Percentiles rank a stretch among this genome's conserved stretches.
Conservation (phyloP, 345 rosid genomes). For the Crucihimalaya himalaica region DNA sequence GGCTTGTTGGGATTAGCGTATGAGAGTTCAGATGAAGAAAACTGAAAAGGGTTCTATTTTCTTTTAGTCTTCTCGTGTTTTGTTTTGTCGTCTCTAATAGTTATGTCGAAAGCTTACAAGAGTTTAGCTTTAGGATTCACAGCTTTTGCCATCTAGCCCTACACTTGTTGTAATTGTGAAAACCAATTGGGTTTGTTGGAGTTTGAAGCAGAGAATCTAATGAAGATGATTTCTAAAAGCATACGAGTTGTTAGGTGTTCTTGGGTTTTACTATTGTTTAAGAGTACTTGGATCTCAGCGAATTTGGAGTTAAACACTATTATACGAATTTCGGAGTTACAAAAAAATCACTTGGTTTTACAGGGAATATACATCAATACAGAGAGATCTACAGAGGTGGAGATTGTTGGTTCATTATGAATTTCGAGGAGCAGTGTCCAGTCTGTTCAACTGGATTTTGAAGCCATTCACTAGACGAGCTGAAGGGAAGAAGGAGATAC, state of each 20-base stretch:
- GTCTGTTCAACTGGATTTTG: constrained; percentile 52
- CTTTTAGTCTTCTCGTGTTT: constrained; percentile 2
- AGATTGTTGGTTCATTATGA: background rate
- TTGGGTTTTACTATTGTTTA: background rate
- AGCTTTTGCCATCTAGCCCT: constrained; percentile 29
- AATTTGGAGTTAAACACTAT: constrained; percentile 3
- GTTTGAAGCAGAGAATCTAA: constrained; percentile 23
- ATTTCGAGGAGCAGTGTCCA: constrained; percentile 5
- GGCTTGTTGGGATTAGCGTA: constrained; percentile 81
- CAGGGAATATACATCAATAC: constrained; percentile 19
- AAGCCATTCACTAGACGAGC: constrained; percentile 89
- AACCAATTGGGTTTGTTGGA: constrained; percentile 32
- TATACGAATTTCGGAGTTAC: constrained; percentile 8
- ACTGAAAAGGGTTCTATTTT: background rate
- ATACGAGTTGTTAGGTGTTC: background rate
- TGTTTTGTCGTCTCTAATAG: constrained; percentile 16
- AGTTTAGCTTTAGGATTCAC: constrained; percentile 31
- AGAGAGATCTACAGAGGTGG: constrained; percentile 25
- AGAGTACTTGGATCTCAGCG: background rate
- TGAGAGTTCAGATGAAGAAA: constrained; percentile 86
- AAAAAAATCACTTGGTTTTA: constrained; percentile 24
- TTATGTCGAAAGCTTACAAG: constrained; percentile 25
- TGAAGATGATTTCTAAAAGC: constrained; percentile 18
- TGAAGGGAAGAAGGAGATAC: constrained; percentile 77
- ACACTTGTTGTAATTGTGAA: constrained; percentile 39